phyloP scores from a whole-genome alignment of 768 basidiomycete species.

The Macrolepiota albuminosa region DNA sequence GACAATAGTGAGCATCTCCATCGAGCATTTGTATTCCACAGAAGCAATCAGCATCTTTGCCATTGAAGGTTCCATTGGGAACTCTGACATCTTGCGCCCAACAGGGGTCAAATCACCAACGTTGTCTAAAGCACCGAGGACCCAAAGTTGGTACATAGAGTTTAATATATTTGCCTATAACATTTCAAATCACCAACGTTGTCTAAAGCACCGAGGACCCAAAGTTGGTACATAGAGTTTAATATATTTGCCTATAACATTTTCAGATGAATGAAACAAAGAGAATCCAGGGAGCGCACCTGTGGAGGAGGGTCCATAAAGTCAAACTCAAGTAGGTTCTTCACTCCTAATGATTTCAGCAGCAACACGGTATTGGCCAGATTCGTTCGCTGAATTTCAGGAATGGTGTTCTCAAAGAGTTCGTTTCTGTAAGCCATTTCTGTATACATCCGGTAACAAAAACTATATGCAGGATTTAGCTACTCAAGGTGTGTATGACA shows the following conservation, averaged over 20 bases:
- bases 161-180: slow-evolving; percentile 90
- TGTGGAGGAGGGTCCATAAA: slow-evolving; percentile 99
- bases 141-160: slow-evolving; percentile 99
- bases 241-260: slow-evolving; percentile 80
- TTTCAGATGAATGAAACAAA: background rate
- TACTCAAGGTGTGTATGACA: background rate
- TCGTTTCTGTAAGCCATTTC: slow-evolving; percentile 97
- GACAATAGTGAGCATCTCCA: slow-evolving; percentile 97
- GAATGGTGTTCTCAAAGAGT: slow-evolving; percentile 92
- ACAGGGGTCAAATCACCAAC: slow-evolving; percentile 91
- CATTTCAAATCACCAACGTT: slow-evolving; percentile 83
- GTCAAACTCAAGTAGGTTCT: slow-evolving; percentile 96
- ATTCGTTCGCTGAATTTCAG: slow-evolving; percentile 98
- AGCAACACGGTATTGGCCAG: slow-evolving; percentile 94
- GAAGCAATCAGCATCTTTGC: slow-evolving; percentile 98
- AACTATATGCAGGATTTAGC: slow-evolving; percentile 39
- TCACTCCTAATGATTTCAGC: slow-evolving; percentile 94
- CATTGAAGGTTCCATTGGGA: slow-evolving; percentile 99
- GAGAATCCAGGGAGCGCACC: slow-evolving; percentile 31
- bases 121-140: slow-evolving; percentile 95
- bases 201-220: slow-evolving; percentile 97
- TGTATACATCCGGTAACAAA: slow-evolving; percentile 95
- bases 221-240: slow-evolving; percentile 99
- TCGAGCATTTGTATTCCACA: slow-evolving; percentile 89
- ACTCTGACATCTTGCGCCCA: slow-evolving; percentile 97